phyloP scores from a whole-genome alignment of 139 green algal genomes.

The Edaphochlamys debaryana region DNA sequence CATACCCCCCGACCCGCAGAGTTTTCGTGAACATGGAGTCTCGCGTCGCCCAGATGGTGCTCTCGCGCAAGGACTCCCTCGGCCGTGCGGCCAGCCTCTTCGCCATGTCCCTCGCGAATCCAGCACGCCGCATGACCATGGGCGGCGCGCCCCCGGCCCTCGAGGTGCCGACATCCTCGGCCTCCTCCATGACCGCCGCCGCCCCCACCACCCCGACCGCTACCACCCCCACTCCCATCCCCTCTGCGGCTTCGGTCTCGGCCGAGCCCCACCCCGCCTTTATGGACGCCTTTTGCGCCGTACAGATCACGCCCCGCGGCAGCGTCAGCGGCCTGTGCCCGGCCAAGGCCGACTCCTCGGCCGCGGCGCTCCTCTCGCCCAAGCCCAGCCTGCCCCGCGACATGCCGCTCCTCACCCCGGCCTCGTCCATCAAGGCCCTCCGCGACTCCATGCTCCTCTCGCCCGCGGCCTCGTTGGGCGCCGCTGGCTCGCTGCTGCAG shows the following conservation, averaged over 20 bases:
- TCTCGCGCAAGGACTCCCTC: not conserved
- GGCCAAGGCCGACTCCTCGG: not conserved
- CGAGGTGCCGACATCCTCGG: not conserved
- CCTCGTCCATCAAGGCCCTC: conserved; percentile 3
- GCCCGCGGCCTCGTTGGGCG: not conserved
- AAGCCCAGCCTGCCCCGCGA: not conserved
- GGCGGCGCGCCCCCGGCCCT: not conserved
- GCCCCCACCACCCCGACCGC: no score
- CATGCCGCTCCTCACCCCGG: not conserved
- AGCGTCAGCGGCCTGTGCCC: no score
- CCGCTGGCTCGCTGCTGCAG: not conserved
- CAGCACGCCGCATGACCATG: conserved; percentile 25
- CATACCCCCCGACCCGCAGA: not conserved
- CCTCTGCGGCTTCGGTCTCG: not conserved
- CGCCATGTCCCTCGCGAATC: not conserved
- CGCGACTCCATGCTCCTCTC: not conserved
- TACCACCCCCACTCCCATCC: no score
- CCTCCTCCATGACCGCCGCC: not conserved
- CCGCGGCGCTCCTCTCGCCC: not conserved
- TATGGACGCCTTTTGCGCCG: not conserved
- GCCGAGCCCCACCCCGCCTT: not conserved
- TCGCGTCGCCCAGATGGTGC: not conserved
- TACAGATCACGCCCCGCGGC: conserved; percentile 4
- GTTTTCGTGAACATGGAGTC: not conserved
- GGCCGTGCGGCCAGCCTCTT: not conserved